phyloP scores from a whole-genome alignment of 495 filamentous ascomycete species.

The Cercophora sp. region DNA sequence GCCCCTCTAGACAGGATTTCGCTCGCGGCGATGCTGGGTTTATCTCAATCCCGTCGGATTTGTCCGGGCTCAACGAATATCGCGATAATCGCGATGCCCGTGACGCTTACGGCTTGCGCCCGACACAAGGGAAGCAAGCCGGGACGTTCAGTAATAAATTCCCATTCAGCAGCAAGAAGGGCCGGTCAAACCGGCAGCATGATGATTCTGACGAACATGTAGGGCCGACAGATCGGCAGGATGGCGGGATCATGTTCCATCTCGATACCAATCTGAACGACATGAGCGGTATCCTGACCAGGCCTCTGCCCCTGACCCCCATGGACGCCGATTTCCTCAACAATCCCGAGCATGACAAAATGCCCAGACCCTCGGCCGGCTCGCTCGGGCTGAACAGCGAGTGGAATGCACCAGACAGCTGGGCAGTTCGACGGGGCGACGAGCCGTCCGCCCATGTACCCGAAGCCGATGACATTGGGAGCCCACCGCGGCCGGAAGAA shows the following conservation, averaged over 20 bases:
- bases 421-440: conserved; percentile 74
- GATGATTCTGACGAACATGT: conserved; percentile 47
- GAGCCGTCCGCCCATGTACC: conserved; percentile 43
- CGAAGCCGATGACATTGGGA: conserved; percentile 61
- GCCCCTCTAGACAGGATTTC: conserved; percentile 46
- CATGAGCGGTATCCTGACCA: conserved; percentile 78
- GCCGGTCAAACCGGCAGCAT: conserved; percentile 32
- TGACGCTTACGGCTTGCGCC: conserved; percentile 23
- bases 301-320: conserved; percentile 58
- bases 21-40: no score
- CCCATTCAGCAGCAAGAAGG: conserved; percentile 48
- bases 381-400: conserved; percentile 34
- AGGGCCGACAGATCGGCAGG: conserved; percentile 41
- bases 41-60: conserved; percentile 44
- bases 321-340: conserved; percentile 50
- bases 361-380: conserved; percentile 1
- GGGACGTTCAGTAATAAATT: conserved; percentile 59
- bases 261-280: conserved; percentile 81
- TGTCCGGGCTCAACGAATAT: conserved; percentile 30
- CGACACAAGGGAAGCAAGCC: conserved; percentile 45
- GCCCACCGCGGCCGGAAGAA: conserved; percentile 58
- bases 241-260: conserved; percentile 48
- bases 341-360: conserved; percentile 46
- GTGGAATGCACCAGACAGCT: conserved; percentile 92
- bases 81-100: conserved; percentile 23